Evolutionary conservation across 768 basidiomycete genomes (phyloP).

Genomic region (Auricularia cornea): DNA sequence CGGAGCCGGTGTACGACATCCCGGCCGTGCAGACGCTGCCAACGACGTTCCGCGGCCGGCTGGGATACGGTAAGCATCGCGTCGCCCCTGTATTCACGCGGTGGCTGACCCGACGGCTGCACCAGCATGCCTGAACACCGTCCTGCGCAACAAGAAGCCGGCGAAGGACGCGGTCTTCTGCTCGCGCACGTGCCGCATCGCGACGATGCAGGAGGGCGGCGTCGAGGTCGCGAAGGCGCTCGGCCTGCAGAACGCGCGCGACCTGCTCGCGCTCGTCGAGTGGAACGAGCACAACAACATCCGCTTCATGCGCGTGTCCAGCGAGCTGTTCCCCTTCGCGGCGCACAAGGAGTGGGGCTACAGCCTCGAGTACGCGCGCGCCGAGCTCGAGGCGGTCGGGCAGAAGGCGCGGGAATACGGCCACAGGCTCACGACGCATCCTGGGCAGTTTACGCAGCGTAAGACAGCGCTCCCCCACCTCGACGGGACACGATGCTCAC

Average conservation of each 20-base stretch:
- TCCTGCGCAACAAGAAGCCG: constrained; percentile 66
- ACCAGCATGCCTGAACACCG: constrained; percentile 83
- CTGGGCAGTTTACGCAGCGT: constrained; percentile 72
- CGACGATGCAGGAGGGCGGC: constrained; percentile 72
- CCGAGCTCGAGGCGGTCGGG: constrained; percentile 48
- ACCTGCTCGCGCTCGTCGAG: constrained; percentile 65
- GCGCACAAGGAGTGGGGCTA: constrained; percentile 78
- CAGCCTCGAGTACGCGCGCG: constrained; percentile 63
- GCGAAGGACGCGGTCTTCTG: constrained; percentile 55
- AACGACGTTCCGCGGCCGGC: constrained; percentile 62
- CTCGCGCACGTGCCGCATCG: constrained; percentile 44
- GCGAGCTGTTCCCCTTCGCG: constrained; percentile 90
- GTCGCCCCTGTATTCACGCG: too few species aligned
- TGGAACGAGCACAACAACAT: constrained; percentile 90
- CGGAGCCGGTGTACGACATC: constrained; percentile 46
- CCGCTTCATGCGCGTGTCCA: constrained; percentile 81
- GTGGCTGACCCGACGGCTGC: too few species aligned
- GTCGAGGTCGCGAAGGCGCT: constrained; percentile 76
- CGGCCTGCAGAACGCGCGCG: constrained; percentile 64
- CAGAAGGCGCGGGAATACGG: constrained; percentile 58
- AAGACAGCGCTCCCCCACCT: background rate
- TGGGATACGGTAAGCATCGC: constrained; percentile 28
- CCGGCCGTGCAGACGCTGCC: constrained; percentile 58
- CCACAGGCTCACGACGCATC: constrained; percentile 79
- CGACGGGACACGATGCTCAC: too few species aligned